Conservation (phyloP, 768 basidiomycete genomes). For the Suillus paluster region DNA sequence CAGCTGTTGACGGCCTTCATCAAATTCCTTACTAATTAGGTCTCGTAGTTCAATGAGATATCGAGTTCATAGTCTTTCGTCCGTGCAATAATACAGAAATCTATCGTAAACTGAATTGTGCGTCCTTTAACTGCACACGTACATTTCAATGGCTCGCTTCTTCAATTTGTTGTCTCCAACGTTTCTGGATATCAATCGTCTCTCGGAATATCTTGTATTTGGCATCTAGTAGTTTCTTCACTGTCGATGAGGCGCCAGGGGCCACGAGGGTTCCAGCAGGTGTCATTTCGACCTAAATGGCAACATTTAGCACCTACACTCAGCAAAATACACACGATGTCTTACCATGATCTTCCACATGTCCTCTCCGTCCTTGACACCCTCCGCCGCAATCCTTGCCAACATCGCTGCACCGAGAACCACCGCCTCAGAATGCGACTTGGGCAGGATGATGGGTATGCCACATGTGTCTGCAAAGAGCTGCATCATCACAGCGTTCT, state of each 20-base stretch:
- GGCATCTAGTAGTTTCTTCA: conserved; percentile 78
- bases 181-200: conserved; percentile 83
- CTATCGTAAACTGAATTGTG: not conserved
- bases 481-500: conserved; percentile 86
- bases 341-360: conserved; percentile 94
- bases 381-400: conserved; percentile 81
- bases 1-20: not conserved
- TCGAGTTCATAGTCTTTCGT: not conserved
- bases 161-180: conserved; percentile 84
- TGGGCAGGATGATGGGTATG: conserved; percentile 83
- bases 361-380: conserved; percentile 55
- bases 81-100: not conserved
- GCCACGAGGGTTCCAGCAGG: conserved; percentile 73
- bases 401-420: conserved; percentile 95
- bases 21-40: not conserved
- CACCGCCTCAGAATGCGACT: conserved; percentile 77
- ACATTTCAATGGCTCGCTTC: conserved; percentile 42
- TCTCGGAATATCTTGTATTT: conserved; percentile 96
- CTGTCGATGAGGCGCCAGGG: conserved; percentile 63
- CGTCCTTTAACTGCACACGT: not conserved
- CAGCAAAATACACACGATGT: conserved; percentile 2
- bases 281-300: conserved; percentile 87
- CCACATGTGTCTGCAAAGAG: conserved; percentile 85
- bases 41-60: too few relatives aligned
- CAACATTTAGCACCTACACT: not conserved